These are phyloP conservation scores for Fomes fomentarius DNA, from an alignment of 1,284 basidiomycete genomes.

Conservation along the genomic window DNA sequence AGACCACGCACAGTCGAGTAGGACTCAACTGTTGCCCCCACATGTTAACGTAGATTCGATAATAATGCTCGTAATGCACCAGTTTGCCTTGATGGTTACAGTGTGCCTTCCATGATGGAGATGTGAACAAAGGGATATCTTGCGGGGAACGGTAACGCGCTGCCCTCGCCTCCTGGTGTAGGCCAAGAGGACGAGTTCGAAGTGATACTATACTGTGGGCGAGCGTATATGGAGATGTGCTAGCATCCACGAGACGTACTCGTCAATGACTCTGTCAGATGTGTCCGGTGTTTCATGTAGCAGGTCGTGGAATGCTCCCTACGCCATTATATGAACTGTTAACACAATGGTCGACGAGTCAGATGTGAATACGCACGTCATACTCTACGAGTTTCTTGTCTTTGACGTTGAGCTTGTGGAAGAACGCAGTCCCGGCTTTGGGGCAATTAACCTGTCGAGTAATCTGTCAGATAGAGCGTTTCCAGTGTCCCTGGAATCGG, in stretches of 20 bases:
- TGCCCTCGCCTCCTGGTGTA: no score
- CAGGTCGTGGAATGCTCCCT: constrained; percentile 83
- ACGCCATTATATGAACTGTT: background rate
- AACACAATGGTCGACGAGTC: background rate
- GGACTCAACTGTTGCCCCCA: no score
- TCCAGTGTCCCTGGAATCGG: background rate
- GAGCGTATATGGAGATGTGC: constrained; percentile 14
- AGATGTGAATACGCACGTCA: constrained; percentile 38
- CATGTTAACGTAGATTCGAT: no score
- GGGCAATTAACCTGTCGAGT: constrained; percentile 56
- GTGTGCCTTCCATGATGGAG: no score
- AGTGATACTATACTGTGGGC: no score
- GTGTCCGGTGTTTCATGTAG: constrained; percentile 79
- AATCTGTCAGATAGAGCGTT: background rate
- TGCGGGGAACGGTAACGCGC: no score
- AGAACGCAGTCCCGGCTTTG: constrained; percentile 63
- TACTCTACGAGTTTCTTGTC: constrained; percentile 58
- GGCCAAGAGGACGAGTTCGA: no score
- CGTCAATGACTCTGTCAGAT: constrained; percentile 58
- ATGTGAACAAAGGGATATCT: no score
- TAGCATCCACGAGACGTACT: constrained; percentile 60
- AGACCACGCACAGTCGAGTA: no score
- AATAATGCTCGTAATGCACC: no score
- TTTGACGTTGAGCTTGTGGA: constrained; percentile 56
- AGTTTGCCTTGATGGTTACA: no score